Conservation (phyloP, 768 basidiomycete species). For the Tubosaeta brunneosetosa region DNA sequence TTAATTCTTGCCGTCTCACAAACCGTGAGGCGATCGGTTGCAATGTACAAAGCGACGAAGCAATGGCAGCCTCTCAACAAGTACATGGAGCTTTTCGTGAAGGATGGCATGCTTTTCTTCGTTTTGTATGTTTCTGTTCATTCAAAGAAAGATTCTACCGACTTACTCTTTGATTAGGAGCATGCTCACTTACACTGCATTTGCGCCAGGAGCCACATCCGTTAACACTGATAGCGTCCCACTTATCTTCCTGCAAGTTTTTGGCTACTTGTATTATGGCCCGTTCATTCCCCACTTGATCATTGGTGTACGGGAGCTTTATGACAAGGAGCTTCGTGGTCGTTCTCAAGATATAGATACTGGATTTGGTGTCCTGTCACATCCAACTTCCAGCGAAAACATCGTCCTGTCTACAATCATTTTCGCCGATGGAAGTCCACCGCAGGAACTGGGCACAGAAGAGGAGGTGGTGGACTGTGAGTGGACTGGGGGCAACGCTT, state of each 20-base stretch:
- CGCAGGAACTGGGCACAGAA: background rate
- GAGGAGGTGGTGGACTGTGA: background rate
- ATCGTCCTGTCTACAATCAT: background rate
- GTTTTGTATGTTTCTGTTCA: conserved; percentile 3
- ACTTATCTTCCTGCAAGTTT: background rate
- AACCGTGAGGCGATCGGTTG: too few species aligned
- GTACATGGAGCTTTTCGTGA: conserved; percentile 1
- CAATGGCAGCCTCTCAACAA: conserved; percentile 7
- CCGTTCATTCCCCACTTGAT: conserved; percentile 6
- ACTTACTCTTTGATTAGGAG: background rate
- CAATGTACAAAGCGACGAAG: background rate
- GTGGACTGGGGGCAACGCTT: background rate
- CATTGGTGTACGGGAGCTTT: conserved; percentile 1
- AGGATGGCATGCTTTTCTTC: conserved; percentile 12
- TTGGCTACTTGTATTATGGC: background rate
- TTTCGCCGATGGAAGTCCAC: background rate
- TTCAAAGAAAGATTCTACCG: too few species aligned
- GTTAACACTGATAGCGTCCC: too few species aligned
- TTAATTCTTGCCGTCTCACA: too few species aligned
- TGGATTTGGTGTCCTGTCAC: background rate
- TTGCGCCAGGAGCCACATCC: background rate
- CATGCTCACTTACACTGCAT: background rate
- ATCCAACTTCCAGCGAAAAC: background rate
- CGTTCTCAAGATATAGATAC: background rate
- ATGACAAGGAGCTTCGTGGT: background rate